These are phyloP conservation scores for Pleoardoris graminearum DNA, from an alignment of 2,329 filamentous ascomycete species.

Conservation along the genomic window DNA sequence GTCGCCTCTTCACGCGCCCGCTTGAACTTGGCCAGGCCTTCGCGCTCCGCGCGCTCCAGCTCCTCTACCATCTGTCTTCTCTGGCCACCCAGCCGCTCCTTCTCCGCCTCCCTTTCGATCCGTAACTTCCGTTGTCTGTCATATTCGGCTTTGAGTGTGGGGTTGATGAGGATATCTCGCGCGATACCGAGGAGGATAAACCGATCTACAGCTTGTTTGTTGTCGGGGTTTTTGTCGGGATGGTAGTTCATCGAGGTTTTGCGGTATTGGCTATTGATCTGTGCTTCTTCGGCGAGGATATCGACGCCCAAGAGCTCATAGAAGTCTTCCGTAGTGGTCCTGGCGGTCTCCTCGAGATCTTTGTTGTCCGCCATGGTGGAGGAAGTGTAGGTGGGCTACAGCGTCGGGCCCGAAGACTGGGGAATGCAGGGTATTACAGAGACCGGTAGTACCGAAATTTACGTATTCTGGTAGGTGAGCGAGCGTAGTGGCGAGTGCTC, in stretches of 20 bases:
- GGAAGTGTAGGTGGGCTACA: not conserved
- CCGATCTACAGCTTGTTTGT: constrained; percentile 68
- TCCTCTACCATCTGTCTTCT: constrained; percentile 82
- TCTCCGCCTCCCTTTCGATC: constrained; percentile 69
- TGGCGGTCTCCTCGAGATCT: constrained; percentile 49
- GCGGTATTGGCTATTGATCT: constrained; percentile 82
- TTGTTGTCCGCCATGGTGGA: constrained; percentile 44
- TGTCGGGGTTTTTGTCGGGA: constrained; percentile 78
- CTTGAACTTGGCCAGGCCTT: constrained; percentile 41
- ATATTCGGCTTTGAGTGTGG: constrained; percentile 73
- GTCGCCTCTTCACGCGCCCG: constrained; percentile 58
- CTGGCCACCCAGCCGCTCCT: constrained; percentile 73
- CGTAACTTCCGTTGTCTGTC: constrained; percentile 74
- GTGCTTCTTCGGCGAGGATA: constrained; percentile 66
- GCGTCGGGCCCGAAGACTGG: not conserved
- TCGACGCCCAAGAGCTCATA: constrained; percentile 75
- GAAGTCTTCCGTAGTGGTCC: constrained; percentile 61
- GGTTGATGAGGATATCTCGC: constrained; percentile 78
- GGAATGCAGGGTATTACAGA: not conserved
- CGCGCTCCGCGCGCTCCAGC: constrained; percentile 74
- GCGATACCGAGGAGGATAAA: constrained; percentile 86
- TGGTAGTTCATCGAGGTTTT: constrained; percentile 88
- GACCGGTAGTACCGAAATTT: not conserved
- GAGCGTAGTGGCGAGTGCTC: no score
- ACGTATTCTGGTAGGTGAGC: not conserved